A percentile compares a stretch with the other conserved stretches of the same genome.
Evolutionary conservation across 2,329 filamentous ascomycete species (phyloP).

Genomic region (Escovopsis sp.): DNA sequence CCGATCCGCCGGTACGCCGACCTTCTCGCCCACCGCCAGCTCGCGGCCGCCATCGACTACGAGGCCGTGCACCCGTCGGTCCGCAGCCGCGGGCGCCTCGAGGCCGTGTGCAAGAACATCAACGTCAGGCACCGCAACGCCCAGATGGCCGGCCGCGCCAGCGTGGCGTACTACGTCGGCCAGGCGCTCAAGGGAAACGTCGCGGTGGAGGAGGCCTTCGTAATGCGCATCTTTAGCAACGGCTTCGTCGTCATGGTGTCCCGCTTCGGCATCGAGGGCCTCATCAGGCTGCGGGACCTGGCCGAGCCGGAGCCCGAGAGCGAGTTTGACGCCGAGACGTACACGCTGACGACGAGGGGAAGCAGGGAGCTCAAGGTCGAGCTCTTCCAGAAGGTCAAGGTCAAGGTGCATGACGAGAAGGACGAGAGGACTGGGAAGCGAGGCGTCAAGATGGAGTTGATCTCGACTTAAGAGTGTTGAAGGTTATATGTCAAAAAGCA

Average conservation of each 20-base stretch:
- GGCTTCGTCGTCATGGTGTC: constrained; percentile 95
- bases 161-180: constrained; percentile 94
- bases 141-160: constrained; percentile 84
- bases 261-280: constrained; percentile 83
- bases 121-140: constrained; percentile 95
- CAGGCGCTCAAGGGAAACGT: constrained; percentile 73
- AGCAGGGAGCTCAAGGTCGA: constrained; percentile 49
- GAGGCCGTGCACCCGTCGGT: constrained; percentile 70
- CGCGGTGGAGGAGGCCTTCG: constrained; percentile 72
- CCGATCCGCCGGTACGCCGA: constrained; percentile 98
- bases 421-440: constrained; percentile 95
- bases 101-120: constrained; percentile 95
- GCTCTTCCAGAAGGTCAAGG: constrained; percentile 82
- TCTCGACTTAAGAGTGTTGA: constrained; percentile 18
- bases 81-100: constrained; percentile 69
- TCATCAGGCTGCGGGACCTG: constrained; percentile 77
- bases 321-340: constrained; percentile 74
- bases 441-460: constrained; percentile 63
- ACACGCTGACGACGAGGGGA: constrained; percentile 51
- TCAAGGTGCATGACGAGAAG: constrained; percentile 81
- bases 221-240: constrained; percentile 96
- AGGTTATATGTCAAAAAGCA: constrained; percentile 4
- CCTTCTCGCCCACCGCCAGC: constrained; percentile 81
- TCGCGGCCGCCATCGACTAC: constrained; percentile 90
- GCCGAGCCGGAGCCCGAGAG: constrained; percentile 64